Evolutionary conservation across 306 rosid species (phyloP).

Genomic region (Begonia peltatifolia): DNA sequence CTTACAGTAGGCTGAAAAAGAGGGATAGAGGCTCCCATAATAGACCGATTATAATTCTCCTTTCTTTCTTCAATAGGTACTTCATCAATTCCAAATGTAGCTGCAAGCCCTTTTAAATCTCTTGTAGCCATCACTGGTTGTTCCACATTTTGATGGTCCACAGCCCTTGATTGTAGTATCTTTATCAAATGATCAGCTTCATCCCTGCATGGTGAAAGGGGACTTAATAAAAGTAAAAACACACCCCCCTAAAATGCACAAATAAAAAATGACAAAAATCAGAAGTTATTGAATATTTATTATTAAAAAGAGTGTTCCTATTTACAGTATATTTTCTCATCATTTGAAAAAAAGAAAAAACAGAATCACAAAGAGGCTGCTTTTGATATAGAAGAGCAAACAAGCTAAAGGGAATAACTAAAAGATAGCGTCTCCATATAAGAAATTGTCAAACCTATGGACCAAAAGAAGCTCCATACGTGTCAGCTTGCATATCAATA

Average conservation of each 20-base stretch:
- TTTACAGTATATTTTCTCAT: too few relatives aligned
- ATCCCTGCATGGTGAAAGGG: constrained; percentile 32
- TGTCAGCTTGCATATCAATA: too few relatives aligned
- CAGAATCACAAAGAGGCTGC: too few relatives aligned
- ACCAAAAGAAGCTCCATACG: too few relatives aligned
- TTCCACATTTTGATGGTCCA: constrained; percentile 22
- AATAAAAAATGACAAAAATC: too few relatives aligned
- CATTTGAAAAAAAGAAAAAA: too few relatives aligned
- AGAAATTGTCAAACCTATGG: too few relatives aligned
- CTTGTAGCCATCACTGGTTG: constrained; percentile 11
- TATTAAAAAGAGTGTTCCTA: too few relatives aligned
- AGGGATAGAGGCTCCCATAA: constrained; percentile 41
- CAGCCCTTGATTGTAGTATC: constrained; percentile 51
- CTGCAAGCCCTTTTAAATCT: constrained; percentile 23
- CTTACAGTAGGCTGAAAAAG: constrained; percentile 36
- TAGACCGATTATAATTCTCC: constrained; percentile 24
- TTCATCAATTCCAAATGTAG: constrained; percentile 15
- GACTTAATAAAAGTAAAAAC: constrained; percentile 6
- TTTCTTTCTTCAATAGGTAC: constrained; percentile 22
- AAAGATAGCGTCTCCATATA: too few relatives aligned
- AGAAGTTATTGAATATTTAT: too few relatives aligned
- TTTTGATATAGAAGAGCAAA: too few relatives aligned
- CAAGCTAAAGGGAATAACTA: too few relatives aligned
- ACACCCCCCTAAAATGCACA: neutral
- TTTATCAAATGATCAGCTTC: constrained; percentile 50